Evolutionary conservation across 73 alveolate genomes (phyloP).

Genomic region (Paramecium pentaurelia): DNA sequence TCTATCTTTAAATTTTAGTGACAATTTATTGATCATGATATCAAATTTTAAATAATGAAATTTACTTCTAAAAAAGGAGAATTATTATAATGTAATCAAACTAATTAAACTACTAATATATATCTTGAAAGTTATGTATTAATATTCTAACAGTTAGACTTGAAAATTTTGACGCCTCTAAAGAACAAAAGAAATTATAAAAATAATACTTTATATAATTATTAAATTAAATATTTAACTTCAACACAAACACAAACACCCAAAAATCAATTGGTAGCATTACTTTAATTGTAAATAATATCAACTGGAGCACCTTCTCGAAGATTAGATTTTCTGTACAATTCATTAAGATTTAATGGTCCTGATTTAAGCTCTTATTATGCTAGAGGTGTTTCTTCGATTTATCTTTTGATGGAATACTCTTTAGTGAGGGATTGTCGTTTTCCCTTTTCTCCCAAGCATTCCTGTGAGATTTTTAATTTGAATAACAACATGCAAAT

Average conservation of each 20-base stretch:
- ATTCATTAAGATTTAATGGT: neutral
- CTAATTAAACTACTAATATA: too few relatives aligned
- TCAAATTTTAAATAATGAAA: neutral
- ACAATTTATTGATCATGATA: neutral
- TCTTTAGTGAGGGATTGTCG: conserved; percentile 62
- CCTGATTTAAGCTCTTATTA: conserved; percentile 15
- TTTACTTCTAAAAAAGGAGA: neutral
- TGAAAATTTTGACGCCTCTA: neutral
- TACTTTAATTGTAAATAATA: neutral
- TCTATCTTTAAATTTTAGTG: neutral
- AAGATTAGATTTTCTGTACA: neutral
- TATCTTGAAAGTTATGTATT: neutral
- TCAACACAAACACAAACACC: neutral
- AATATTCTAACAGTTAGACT: neutral
- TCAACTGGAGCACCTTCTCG: conserved; percentile 28
- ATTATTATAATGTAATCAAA: neutral
- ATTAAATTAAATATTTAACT: too few relatives aligned
- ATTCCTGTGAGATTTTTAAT: conserved; percentile 46
- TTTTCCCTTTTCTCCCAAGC: conserved; percentile 68
- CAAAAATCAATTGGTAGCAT: neutral
- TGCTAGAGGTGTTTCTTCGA: conserved; percentile 11
- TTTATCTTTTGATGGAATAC: conserved; percentile 38
- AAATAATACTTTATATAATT: neutral
- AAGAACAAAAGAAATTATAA: neutral
- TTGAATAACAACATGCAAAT: conserved; percentile 68